Conservation (phyloP, 495 filamentous ascomycete species). For the Jackrogersella multiformis region DNA sequence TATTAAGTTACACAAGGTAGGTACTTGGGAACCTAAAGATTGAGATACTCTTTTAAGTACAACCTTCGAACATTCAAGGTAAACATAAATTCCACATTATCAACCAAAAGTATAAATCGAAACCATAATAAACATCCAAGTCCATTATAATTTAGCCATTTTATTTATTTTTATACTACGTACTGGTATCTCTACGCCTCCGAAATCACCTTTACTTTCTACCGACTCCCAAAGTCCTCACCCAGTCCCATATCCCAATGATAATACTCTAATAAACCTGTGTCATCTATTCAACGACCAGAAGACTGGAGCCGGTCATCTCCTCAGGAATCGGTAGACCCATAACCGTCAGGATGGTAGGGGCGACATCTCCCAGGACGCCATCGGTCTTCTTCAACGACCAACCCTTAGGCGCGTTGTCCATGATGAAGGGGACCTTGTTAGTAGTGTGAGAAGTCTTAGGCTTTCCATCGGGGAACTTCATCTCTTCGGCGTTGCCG, state of each 20-base stretch:
- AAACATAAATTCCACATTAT: neutral
- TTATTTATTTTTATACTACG: slow-evolving; percentile 33
- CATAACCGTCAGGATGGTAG: slow-evolving; percentile 90
- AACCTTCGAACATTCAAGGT: neutral
- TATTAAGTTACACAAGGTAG: no score
- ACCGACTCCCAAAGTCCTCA: slow-evolving; percentile 30
- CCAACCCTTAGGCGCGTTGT: slow-evolving; percentile 91
- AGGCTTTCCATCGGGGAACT: slow-evolving; percentile 90
- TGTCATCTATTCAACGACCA: slow-evolving; percentile 70
- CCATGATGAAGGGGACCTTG: slow-evolving; percentile 97
- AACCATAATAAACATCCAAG: neutral
- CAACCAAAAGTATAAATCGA: slow-evolving; percentile 1
- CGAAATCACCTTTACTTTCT: slow-evolving; percentile 31
- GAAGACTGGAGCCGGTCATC: slow-evolving; percentile 86
- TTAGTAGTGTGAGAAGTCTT: slow-evolving; percentile 99
- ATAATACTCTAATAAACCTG: slow-evolving; percentile 18
- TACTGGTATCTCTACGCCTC: slow-evolving; percentile 40
- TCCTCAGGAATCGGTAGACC: slow-evolving; percentile 87
- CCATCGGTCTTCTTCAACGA: slow-evolving; percentile 81
- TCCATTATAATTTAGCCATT: slow-evolving; percentile 30
- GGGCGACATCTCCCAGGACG: slow-evolving; percentile 95
- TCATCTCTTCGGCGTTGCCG: slow-evolving; percentile 99
- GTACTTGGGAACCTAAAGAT: no score
- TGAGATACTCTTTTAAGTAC: neutral
- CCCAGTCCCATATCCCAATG: neutral